Percentiles rank a stretch among this genome's conserved stretches.
phyloP scores from a whole-genome alignment of 2,329 filamentous ascomycete species.

The Pseudogymnoascus verrucosus region DNA sequence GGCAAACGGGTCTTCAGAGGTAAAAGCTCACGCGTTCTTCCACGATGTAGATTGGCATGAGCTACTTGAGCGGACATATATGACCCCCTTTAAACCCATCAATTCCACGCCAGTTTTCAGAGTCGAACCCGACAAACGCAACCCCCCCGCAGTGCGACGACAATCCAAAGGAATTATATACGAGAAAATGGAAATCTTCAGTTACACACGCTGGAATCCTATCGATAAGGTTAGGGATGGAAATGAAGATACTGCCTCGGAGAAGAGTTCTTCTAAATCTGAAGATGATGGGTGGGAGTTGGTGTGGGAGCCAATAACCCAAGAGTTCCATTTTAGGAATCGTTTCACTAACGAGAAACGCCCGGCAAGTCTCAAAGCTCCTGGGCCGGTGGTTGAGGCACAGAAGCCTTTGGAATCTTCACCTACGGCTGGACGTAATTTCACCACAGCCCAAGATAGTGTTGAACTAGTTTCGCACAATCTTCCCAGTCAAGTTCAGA shows the following conservation, averaged over 20 bases:
- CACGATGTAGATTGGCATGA: slow-evolving; percentile 96
- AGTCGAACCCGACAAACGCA: neutral
- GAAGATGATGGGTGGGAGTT: neutral
- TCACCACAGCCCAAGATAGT: neutral
- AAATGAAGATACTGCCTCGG: neutral
- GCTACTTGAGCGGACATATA: slow-evolving; percentile 88
- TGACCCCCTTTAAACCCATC: slow-evolving; percentile 90
- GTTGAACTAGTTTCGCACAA: neutral
- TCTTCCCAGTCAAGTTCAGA: neutral
- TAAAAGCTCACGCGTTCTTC: slow-evolving; percentile 96
- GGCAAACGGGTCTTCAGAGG: slow-evolving; percentile 84
- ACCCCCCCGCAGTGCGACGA: neutral
- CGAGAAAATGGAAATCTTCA: neutral
- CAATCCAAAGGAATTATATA: neutral
- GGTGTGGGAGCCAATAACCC: neutral
- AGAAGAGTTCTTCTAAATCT: neutral
- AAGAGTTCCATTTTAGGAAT: neutral
- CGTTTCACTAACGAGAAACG: neutral
- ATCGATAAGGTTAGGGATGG: neutral
- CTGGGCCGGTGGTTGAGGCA: neutral
- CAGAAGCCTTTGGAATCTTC: neutral
- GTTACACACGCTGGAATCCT: neutral
- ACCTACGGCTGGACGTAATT: neutral
- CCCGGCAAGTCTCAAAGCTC: neutral
- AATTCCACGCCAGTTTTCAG: neutral